phyloP scores from a whole-genome alignment of 345 rosid genomes.

The Aquilaria sinensis region DNA sequence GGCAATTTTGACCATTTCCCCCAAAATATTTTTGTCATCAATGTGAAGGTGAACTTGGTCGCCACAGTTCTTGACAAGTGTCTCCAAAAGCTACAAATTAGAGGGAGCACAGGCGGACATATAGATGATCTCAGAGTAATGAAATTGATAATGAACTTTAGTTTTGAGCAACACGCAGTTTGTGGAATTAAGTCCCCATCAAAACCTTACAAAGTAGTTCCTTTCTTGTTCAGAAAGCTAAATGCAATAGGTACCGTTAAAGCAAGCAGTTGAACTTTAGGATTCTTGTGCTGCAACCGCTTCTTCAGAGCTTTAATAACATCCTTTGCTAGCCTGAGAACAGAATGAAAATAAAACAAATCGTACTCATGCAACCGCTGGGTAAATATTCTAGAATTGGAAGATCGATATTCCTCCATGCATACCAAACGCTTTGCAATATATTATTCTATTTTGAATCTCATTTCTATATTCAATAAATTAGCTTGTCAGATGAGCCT shows the following conservation, averaged over 20 bases:
- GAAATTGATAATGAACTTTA: too few species aligned
- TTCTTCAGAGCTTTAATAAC: slow-evolving; percentile 86
- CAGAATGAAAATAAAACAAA: background rate
- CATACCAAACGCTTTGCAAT: too few species aligned
- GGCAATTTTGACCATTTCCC: slow-evolving; percentile 81
- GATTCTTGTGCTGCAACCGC: slow-evolving; percentile 79
- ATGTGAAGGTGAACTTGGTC: slow-evolving; percentile 75
- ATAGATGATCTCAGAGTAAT: too few species aligned
- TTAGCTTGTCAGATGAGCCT: too few species aligned
- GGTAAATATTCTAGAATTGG: too few species aligned
- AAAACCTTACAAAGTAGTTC: too few species aligned
- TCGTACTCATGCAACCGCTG: too few species aligned
- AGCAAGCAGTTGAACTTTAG: slow-evolving; percentile 80
- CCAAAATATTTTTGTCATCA: slow-evolving; percentile 64
- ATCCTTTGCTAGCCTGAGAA: slow-evolving; percentile 85
- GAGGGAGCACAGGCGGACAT: too few species aligned
- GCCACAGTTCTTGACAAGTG: slow-evolving; percentile 86
- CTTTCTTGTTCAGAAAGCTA: too few species aligned
- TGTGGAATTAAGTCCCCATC: too few species aligned
- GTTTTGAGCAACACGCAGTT: too few species aligned
- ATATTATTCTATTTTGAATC: too few species aligned
- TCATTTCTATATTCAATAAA: background rate
- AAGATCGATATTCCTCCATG: background rate
- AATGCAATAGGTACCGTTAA: slow-evolving; percentile 56
- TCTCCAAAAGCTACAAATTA: slow-evolving; percentile 63